These are phyloP conservation scores for Dryas drummondii DNA, from an alignment of 306 rosid genomes.

Conservation along the genomic window DNA sequence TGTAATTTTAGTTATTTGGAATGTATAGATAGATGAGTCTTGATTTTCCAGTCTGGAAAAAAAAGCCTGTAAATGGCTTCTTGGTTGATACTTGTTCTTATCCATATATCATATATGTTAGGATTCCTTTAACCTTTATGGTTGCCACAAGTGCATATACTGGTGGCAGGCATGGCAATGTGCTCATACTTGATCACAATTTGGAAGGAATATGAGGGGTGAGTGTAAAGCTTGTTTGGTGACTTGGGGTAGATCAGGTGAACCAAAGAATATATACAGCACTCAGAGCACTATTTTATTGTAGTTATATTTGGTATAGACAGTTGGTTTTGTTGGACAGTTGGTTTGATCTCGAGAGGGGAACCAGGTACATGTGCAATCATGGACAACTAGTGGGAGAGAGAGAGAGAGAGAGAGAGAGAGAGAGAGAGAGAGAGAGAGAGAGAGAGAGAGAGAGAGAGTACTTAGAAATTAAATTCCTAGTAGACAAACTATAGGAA, in stretches of 20 bases:
- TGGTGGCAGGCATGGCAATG: slow-evolving; percentile 9
- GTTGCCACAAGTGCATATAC: slow-evolving; percentile 10
- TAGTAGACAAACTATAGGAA: too few relatives aligned
- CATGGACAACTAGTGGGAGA: slow-evolving; percentile 29
- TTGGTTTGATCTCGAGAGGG: slow-evolving; percentile 31
- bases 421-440: background rate
- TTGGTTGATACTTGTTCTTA: slow-evolving; percentile 19
- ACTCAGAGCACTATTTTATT: slow-evolving; percentile 8
- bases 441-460: background rate
- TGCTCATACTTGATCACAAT: slow-evolving; percentile 13
- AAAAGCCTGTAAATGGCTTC: background rate
- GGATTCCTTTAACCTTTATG: slow-evolving; percentile 12
- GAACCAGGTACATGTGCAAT: slow-evolving; percentile 44
- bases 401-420: too few relatives aligned
- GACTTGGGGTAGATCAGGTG: slow-evolving; percentile 7
- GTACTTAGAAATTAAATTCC: too few relatives aligned
- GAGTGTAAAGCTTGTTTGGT: slow-evolving; percentile 21
- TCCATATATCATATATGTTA: slow-evolving; percentile 2
- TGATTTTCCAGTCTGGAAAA: slow-evolving; percentile 48
- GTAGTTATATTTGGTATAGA: background rate
- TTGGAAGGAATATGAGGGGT: slow-evolving; percentile 11
- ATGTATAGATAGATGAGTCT: slow-evolving; percentile 41
- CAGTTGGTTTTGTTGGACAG: slow-evolving; percentile 31
- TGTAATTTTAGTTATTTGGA: slow-evolving; percentile 21
- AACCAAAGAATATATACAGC: slow-evolving; percentile 15